phyloP scores from a whole-genome alignment of 148 eudicot species.

The Cornus controversa region DNA sequence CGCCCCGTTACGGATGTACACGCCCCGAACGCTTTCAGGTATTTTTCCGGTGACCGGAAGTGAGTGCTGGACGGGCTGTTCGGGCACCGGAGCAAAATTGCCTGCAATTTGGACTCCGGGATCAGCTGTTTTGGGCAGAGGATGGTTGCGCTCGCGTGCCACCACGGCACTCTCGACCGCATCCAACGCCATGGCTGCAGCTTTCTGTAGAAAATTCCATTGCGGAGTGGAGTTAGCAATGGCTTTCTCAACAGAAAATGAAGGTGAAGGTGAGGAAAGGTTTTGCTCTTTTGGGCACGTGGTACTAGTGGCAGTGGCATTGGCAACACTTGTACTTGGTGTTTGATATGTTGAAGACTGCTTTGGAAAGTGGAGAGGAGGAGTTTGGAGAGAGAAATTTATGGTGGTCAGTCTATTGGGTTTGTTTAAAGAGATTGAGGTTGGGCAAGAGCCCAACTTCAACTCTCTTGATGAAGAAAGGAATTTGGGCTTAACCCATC shows the following conservation, averaged over 20 bases:
- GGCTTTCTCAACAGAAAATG: neutral
- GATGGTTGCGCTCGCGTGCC: slow-evolving; percentile 10
- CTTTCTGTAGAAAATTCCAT: slow-evolving; percentile 18
- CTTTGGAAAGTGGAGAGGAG: slow-evolving; percentile 22
- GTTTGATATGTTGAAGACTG: slow-evolving; percentile 2
- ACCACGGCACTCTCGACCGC: slow-evolving; percentile 11
- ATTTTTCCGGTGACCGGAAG: slow-evolving; percentile 11
- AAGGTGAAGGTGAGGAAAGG: neutral
- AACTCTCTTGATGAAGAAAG: neutral
- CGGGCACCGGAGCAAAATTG: slow-evolving; percentile 27
- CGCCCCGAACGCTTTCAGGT: slow-evolving; percentile 14
- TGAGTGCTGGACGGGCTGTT: slow-evolving; percentile 11
- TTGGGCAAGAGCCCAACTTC: neutral
- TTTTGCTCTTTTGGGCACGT: neutral
- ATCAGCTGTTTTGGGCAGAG: slow-evolving; percentile 23
- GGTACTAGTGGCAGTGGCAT: neutral
- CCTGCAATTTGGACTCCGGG: slow-evolving; percentile 29
- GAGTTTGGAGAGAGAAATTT: slow-evolving; percentile 25
- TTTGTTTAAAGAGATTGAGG: slow-evolving; percentile 5
- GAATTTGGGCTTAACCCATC: slow-evolving; percentile 22
- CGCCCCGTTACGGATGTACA: slow-evolving; percentile 23
- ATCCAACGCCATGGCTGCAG: slow-evolving; percentile 15
- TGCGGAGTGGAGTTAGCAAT: neutral
- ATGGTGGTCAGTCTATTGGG: slow-evolving; percentile 1
- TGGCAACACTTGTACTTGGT: neutral